phyloP scores from a whole-genome alignment of 1,139 yeast genomes.

The Hemisphaericaspora xylanilytica region DNA sequence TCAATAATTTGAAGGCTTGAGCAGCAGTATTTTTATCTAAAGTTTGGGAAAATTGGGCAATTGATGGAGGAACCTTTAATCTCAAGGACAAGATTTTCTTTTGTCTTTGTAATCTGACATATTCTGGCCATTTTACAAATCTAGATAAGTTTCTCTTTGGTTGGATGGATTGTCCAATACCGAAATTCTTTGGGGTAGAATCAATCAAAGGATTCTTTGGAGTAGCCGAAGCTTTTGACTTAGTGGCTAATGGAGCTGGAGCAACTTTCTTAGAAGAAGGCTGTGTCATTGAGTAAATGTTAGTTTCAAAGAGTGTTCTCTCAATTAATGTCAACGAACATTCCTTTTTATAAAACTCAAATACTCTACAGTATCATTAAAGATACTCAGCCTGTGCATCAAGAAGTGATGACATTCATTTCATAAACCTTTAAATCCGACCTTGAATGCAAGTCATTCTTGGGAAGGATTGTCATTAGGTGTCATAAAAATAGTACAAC shows the following conservation, averaged over 20 bases:
- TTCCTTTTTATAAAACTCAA: conserved; percentile 14
- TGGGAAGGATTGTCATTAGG: neutral
- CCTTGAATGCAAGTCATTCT: neutral
- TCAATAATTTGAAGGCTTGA: conserved; percentile 92
- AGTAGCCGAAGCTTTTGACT: conserved; percentile 25
- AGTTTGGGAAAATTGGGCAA: conserved; percentile 92
- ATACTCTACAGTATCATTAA: conserved; percentile 40
- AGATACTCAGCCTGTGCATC: conserved; percentile 50
- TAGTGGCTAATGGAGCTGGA: conserved; percentile 51
- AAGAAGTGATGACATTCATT: conserved; percentile 29
- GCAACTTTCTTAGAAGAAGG: conserved; percentile 52
- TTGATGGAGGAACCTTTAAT: conserved; percentile 98
- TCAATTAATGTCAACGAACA: conserved; percentile 28
- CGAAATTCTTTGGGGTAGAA: conserved; percentile 88
- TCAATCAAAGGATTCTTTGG: conserved; percentile 49
- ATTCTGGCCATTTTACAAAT: conserved; percentile 98
- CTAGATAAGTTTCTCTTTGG: conserved; percentile 95
- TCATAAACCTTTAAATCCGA: neutral
- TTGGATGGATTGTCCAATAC: conserved; percentile 93
- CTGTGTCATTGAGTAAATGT: conserved; percentile 67
- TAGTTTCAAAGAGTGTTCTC: conserved; percentile 24
- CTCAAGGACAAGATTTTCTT: conserved; percentile 92
- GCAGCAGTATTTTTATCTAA: conserved; percentile 98
- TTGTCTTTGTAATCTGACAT: conserved; percentile 88
- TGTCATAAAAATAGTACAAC: neutral